These are phyloP conservation scores for Sphaerosporella brunnea DNA, from an alignment of 495 filamentous ascomycete genomes.

Conservation along the genomic window DNA sequence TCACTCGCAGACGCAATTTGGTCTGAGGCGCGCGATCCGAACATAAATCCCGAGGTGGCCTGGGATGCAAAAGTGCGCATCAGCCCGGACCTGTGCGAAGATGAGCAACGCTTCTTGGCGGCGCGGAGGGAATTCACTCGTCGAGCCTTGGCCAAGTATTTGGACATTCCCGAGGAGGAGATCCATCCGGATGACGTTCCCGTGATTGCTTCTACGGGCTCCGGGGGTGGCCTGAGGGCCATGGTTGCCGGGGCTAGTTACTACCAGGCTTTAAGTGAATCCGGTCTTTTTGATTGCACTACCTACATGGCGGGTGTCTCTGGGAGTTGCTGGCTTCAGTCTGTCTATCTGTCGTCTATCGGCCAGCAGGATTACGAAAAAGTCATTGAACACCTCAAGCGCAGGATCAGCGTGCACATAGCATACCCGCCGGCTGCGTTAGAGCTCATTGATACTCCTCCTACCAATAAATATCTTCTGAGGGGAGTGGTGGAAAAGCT, in stretches of 20 bases:
- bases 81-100: slow-evolving; percentile 61
- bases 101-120: slow-evolving; percentile 54
- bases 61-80: slow-evolving; percentile 65
- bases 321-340: slow-evolving; percentile 88
- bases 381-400: slow-evolving; percentile 69
- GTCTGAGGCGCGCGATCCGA: slow-evolving; percentile 69
- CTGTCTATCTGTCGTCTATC: slow-evolving; percentile 78
- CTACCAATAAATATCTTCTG: slow-evolving; percentile 82
- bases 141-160: slow-evolving; percentile 60
- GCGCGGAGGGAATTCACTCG: slow-evolving; percentile 46
- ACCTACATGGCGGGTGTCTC: slow-evolving; percentile 92
- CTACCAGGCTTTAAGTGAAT: slow-evolving; percentile 59
- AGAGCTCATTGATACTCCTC: slow-evolving; percentile 53
- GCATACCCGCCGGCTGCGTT: slow-evolving; percentile 78
- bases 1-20: slow-evolving; percentile 85
- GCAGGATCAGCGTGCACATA: slow-evolving; percentile 66
- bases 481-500: slow-evolving; percentile 78
- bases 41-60: slow-evolving; percentile 67
- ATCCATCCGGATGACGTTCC: slow-evolving; percentile 89
- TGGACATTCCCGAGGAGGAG: slow-evolving; percentile 55
- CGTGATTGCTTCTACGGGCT: slow-evolving; percentile 79
- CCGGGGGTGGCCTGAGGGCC: slow-evolving; percentile 76
- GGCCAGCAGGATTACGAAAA: slow-evolving; percentile 41
- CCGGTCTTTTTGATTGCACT: slow-evolving; percentile 76
- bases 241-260: slow-evolving; percentile 79